These are phyloP conservation scores for Meyerozyma guilliermondii DNA, from an alignment of 1,139 yeast genomes.

Conservation along the genomic window DNA sequence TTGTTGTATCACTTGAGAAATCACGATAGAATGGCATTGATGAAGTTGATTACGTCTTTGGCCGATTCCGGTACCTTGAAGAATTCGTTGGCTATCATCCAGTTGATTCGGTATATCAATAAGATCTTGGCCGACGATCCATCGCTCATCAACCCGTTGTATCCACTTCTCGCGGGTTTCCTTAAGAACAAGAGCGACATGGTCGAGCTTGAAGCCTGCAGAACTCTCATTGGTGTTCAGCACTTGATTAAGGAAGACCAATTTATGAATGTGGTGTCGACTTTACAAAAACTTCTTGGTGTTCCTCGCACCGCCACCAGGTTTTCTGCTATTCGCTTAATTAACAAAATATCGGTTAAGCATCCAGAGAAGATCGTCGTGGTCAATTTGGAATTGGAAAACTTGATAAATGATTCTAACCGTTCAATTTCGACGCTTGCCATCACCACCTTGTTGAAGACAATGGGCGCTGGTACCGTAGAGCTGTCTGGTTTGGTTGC, in stretches of 20 bases:
- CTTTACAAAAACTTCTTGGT: slow-evolving; percentile 72
- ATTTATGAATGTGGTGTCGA: slow-evolving; percentile 57
- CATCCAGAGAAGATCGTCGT: slow-evolving; percentile 75
- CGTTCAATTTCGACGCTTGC: slow-evolving; percentile 98
- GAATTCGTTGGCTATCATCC: slow-evolving; percentile 74
- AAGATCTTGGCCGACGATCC: slow-evolving; percentile 61
- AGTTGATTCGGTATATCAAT: slow-evolving; percentile 78
- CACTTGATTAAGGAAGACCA: slow-evolving; percentile 58
- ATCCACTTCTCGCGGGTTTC: slow-evolving; percentile 65
- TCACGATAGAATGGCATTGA: slow-evolving; percentile 90
- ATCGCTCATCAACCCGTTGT: slow-evolving; percentile 49
- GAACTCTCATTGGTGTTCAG: slow-evolving; percentile 64
- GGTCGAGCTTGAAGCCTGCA: slow-evolving; percentile 93
- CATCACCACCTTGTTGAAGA: slow-evolving; percentile 89
- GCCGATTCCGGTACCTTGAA: slow-evolving; percentile 58
- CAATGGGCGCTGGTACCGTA: slow-evolving; percentile 71
- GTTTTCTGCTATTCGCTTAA: slow-evolving; percentile 87
- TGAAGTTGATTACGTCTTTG: slow-evolving; percentile 83
- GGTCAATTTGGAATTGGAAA: slow-evolving; percentile 74
- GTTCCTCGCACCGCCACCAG: slow-evolving; percentile 89
- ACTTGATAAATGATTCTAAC: slow-evolving; percentile 79
- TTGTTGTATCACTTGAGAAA: slow-evolving; percentile 81
- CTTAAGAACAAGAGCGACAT: slow-evolving; percentile 80
- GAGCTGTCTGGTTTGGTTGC: slow-evolving; percentile 19
- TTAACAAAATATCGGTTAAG: slow-evolving; percentile 77